Evolutionary conservation across 2,329 filamentous ascomycete genomes (phyloP).

Genomic region (Fusarium agapanthi): DNA sequence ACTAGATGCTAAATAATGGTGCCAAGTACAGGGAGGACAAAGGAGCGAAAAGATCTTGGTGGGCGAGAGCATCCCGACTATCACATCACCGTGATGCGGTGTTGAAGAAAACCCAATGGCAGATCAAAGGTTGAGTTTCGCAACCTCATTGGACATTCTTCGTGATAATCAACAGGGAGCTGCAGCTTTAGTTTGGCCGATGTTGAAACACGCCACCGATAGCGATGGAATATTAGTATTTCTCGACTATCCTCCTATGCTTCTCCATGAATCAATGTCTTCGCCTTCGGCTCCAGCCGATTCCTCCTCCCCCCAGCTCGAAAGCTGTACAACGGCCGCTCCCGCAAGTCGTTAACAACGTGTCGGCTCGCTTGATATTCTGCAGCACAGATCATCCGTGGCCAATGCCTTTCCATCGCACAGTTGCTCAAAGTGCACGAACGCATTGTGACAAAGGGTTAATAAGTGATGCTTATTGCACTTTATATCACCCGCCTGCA

Average conservation of each 20-base stretch:
- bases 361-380: not conserved
- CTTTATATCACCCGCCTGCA: conserved; percentile 9
- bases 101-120: conserved; percentile 10
- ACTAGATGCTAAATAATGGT: not conserved
- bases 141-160: conserved; percentile 16
- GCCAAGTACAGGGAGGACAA: not conserved
- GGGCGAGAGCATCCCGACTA: not conserved
- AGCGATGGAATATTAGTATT: not conserved
- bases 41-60: not conserved
- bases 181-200: not conserved
- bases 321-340: conserved; percentile 20
- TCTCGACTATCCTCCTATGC: not conserved
- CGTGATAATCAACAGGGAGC: not conserved
- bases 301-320: not conserved
- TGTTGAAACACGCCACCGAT: not conserved
- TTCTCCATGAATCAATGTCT: not conserved
- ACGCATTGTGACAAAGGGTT: not conserved
- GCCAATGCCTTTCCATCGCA: not conserved
- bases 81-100: not conserved
- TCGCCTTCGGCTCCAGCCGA: conserved; percentile 1
- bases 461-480: conserved; percentile 5
- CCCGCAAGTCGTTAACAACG: conserved; percentile 9
- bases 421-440: not conserved
- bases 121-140: not conserved
- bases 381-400: not conserved